phyloP scores from a whole-genome alignment of 1,284 basidiomycete genomes.

The Cryptococcus sp. region DNA sequence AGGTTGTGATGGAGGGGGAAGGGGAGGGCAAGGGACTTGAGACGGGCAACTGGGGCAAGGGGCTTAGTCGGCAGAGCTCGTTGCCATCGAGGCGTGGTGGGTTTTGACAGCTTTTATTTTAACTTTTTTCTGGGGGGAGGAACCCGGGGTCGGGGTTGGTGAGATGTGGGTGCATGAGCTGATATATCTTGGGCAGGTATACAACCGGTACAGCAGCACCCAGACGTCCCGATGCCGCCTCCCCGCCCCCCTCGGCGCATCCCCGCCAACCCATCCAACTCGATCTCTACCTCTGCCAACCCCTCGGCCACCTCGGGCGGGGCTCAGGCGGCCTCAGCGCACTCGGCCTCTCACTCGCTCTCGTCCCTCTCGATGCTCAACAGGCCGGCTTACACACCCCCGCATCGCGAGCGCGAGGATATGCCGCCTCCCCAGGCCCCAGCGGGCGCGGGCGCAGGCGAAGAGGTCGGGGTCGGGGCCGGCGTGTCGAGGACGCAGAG shows the following conservation, averaged over 20 bases:
- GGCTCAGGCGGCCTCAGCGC: slow-evolving; percentile 17
- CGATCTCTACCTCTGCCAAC: slow-evolving; percentile 16
- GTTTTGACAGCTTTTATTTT: too few relatives aligned
- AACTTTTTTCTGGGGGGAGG: too few relatives aligned
- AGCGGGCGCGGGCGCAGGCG: not conserved
- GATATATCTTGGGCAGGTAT: slow-evolving; percentile 1
- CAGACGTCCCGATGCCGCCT: slow-evolving; percentile 20
- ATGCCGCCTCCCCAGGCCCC: too few relatives aligned
- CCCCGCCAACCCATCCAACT: slow-evolving; percentile 1
- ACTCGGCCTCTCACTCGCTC: slow-evolving; percentile 35
- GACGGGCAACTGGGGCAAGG: slow-evolving; percentile 34
- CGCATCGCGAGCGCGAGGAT: slow-evolving; percentile 1
- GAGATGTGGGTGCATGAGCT: not conserved
- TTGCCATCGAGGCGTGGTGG: slow-evolving; percentile 41
- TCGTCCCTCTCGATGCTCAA: slow-evolving; percentile 39
- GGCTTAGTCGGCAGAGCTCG: slow-evolving; percentile 41
- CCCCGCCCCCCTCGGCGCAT: slow-evolving; percentile 41
- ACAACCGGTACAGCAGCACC: slow-evolving; percentile 8
- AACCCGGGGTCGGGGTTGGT: too few relatives aligned
- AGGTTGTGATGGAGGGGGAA: slow-evolving; percentile 29
- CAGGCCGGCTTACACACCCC: slow-evolving; percentile 7
- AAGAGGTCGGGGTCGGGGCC: slow-evolving; percentile 8
- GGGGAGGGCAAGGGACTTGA: slow-evolving; percentile 24
- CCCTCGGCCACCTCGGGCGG: slow-evolving; percentile 11
- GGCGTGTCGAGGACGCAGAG: slow-evolving; percentile 44